Evolutionary conservation across 2,329 filamentous ascomycete species (phyloP).

Genomic region (Daldinia sp.): DNA sequence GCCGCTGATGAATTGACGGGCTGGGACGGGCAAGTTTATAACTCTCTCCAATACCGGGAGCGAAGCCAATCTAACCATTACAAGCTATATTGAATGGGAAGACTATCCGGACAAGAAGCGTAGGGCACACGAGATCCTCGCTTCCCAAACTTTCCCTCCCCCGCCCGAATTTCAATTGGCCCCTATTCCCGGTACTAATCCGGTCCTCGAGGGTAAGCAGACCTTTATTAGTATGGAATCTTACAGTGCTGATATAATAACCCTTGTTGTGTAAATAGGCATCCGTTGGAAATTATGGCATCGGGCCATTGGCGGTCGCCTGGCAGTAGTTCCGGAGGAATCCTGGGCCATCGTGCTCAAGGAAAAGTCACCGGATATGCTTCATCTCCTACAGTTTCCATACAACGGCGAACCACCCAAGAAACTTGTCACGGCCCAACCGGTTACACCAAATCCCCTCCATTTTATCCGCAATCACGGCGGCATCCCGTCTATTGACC

Average conservation of each 20-base stretch:
- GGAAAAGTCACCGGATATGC: slow-evolving; percentile 68
- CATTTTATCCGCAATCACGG: slow-evolving; percentile 78
- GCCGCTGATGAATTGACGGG: slow-evolving; percentile 36
- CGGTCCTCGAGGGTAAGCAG: slow-evolving; percentile 59
- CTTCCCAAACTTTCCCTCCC: slow-evolving; percentile 58
- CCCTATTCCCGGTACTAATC: slow-evolving; percentile 64
- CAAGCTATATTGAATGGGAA: slow-evolving; percentile 73
- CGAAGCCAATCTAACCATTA: not conserved
- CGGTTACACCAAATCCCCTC: slow-evolving; percentile 64
- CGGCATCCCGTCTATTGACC: slow-evolving; percentile 71
- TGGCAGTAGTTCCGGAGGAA: slow-evolving; percentile 61
- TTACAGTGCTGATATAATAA: not conserved
- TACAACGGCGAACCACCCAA: slow-evolving; percentile 71
- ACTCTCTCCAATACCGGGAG: not conserved
- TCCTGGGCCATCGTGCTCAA: slow-evolving; percentile 63
- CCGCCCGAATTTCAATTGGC: slow-evolving; percentile 65
- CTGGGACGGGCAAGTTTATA: slow-evolving; percentile 37
- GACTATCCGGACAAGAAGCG: slow-evolving; percentile 73
- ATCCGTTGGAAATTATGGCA: slow-evolving; percentile 66
- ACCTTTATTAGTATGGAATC: not conserved
- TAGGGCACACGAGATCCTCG: slow-evolving; percentile 63
- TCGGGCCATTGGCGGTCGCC: slow-evolving; percentile 57
- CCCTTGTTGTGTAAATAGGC: slow-evolving; percentile 14
- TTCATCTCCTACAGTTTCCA: slow-evolving; percentile 69
- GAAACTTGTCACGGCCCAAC: slow-evolving; percentile 61